Base-by-base conservation (phyloP, 2,329 filamentous ascomycete species). In the Botrytis aclada region DNA sequence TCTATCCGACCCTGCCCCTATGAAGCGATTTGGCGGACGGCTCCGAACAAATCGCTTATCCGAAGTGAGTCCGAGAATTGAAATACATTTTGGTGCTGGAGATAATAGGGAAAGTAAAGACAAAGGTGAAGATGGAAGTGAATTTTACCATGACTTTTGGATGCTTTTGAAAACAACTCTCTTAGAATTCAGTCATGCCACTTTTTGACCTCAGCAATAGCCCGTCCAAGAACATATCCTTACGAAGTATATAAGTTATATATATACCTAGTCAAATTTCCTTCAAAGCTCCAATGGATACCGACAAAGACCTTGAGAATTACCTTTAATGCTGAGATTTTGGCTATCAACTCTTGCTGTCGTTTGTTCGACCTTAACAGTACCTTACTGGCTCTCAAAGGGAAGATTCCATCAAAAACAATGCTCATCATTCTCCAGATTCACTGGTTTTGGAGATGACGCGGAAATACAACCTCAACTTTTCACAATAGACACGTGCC, bases 181-280 rank as follows among this genome's bases (percentile, higher is more conserved):
- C 43, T 51, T 0, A 1, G 22, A 51, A 25, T 18, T 51, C 3
- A 18, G 2, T 6, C 14, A 51, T 37, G 20, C 14, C 8, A 37
- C 12, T 37, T 3, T 18, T 5, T 1, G 8, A 18, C 9, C 1
- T 1, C 22, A 9, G 37, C 8, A 12, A n/a, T 3, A 37, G 34
- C 8, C 14, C 3, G 18, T 10, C 34, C 0, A 3, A 51, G n/a
- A 4, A n/a, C 12, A 37, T 37, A 18, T n/a, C 8, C 25, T 34
- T 3, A 3, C 4, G 10, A n/a, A 65, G 18, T 5, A 32, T 34
- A n/a, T n/a, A 37, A 3, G 25, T 37, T 25, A 16, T 2, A 56
- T 29, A 56, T 56, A 56, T 56, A 29, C 8, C 45, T 43, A 29
- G 20, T 5, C 20, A 4, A 45, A 8, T 25, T 16, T 12, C 20